These are phyloP conservation scores for Xylaria sp. DNA, from an alignment of 2,329 filamentous ascomycete genomes.

Conservation along the genomic window DNA sequence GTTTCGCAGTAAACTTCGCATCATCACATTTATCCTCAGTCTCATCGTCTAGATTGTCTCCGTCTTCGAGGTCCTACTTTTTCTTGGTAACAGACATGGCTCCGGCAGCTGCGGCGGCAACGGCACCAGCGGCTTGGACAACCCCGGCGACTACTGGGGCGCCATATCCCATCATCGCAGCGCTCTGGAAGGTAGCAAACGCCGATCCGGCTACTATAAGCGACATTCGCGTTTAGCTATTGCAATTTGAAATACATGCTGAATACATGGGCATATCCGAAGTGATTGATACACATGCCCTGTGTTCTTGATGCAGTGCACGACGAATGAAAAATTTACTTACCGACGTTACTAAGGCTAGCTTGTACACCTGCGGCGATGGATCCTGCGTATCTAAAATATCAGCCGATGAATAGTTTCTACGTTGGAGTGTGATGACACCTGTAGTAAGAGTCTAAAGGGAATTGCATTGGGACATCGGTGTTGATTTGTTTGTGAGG, in stretches of 20 bases:
- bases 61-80: not conserved
- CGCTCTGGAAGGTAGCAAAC: slow-evolving; percentile 37
- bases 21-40: not conserved
- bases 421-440: not conserved
- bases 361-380: slow-evolving; percentile 31
- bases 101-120: not conserved
- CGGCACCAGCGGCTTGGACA: slow-evolving; percentile 25
- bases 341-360: slow-evolving; percentile 31
- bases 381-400: slow-evolving; percentile 20
- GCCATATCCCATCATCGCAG: slow-evolving; percentile 34
- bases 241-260: not conserved
- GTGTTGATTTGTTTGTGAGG: not conserved
- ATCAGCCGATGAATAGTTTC: not conserved
- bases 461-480: not conserved
- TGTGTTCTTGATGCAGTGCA: too few species aligned
- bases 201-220: slow-evolving; percentile 18
- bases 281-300: not conserved
- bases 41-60: not conserved
- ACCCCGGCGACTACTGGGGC: slow-evolving; percentile 27
- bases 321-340: not conserved
- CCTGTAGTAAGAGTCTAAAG: too few species aligned
- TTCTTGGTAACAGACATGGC: not conserved
- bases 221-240: not conserved
- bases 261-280: not conserved
- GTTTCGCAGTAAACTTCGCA: not conserved